phyloP scores from a whole-genome alignment of 2,329 filamentous ascomycete genomes.

The Graphilbum ipis-grandicollis region DNA sequence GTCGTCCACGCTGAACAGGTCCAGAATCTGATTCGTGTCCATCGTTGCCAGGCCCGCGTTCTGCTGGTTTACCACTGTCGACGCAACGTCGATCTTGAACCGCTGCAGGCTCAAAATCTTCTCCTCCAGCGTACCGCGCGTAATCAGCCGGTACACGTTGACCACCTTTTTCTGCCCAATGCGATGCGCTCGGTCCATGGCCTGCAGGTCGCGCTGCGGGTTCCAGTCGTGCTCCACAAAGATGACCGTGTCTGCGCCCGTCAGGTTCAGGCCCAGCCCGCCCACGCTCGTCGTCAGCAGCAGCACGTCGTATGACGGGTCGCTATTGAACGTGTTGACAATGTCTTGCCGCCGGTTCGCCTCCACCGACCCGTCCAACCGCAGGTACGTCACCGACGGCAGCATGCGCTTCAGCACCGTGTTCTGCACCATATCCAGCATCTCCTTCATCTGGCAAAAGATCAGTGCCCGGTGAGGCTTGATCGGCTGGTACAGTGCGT shows the following conservation, averaged over 20 bases:
- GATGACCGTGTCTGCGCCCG: conserved; percentile 94
- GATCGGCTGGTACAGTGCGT: conserved; percentile 59
- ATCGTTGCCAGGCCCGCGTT: conserved; percentile 88
- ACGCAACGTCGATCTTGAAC: conserved; percentile 98
- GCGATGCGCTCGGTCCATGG: conserved; percentile 95
- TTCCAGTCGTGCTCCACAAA: conserved; percentile 99
- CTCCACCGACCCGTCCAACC: conserved; percentile 87
- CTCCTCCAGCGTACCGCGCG: conserved; percentile 87
- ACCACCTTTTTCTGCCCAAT: conserved; percentile 99
- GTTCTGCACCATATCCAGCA: conserved; percentile 97
- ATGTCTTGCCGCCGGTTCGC: conserved; percentile 90
- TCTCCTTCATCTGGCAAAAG: conserved; percentile 99
- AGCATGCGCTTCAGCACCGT: conserved; percentile 80
- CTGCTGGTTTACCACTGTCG: conserved; percentile 96
- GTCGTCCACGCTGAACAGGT: conserved; percentile 85
- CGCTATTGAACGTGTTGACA: conserved; percentile 96
- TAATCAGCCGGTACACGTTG: conserved; percentile 95
- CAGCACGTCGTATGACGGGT: conserved; percentile 88
- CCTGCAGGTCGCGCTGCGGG: conserved; percentile 93
- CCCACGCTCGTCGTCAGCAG: conserved; percentile 90
- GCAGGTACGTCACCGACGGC: conserved; percentile 81
- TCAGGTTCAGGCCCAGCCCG: conserved; percentile 85
- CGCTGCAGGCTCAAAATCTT: conserved; percentile 96
- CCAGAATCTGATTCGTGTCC: conserved; percentile 96
- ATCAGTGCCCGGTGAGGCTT: conserved; percentile 90